A percentile compares a stretch with the other conserved stretches of the same genome.
Conservation (phyloP, 2,329 filamentous ascomycete species). For the Orbilia javanica region DNA sequence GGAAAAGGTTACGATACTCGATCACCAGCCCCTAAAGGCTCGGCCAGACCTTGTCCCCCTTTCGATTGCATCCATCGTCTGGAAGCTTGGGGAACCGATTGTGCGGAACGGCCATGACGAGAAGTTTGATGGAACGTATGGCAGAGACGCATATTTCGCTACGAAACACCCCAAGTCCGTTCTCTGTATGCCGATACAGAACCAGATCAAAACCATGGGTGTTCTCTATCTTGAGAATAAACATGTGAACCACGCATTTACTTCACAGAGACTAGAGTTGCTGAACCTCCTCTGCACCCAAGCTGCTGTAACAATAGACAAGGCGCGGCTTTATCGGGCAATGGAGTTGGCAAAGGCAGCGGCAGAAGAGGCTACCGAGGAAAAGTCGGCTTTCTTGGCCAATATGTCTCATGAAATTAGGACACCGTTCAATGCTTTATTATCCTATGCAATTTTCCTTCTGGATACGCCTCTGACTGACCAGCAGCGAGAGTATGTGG, state of each 20-base stretch:
- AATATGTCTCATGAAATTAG: constrained; percentile 76
- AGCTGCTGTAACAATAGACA: constrained; percentile 63
- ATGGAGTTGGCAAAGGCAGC: constrained; percentile 63
- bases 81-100: constrained; percentile 83
- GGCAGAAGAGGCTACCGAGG: constrained; percentile 72
- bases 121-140: constrained; percentile 62
- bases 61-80: constrained; percentile 91
- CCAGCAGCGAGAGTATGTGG: constrained; percentile 71
- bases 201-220: constrained; percentile 63
- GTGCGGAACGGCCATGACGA: constrained; percentile 62
- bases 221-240: constrained; percentile 63
- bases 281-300: constrained; percentile 62
- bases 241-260: constrained; percentile 62
- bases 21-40: constrained; percentile 62
- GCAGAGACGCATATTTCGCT: constrained; percentile 61
- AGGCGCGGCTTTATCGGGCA: constrained; percentile 62
- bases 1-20: constrained; percentile 62
- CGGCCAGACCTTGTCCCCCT: constrained; percentile 73
- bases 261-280: constrained; percentile 61
- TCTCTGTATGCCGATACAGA: constrained; percentile 62
- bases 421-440: constrained; percentile 75
- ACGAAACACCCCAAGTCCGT: constrained; percentile 60
- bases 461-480: constrained; percentile 70
- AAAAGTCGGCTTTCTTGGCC: constrained; percentile 74
- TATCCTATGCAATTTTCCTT: constrained; percentile 72